phyloP scores from a whole-genome alignment of 2,329 filamentous ascomycete genomes.

The Parascedosporium putredinis region DNA sequence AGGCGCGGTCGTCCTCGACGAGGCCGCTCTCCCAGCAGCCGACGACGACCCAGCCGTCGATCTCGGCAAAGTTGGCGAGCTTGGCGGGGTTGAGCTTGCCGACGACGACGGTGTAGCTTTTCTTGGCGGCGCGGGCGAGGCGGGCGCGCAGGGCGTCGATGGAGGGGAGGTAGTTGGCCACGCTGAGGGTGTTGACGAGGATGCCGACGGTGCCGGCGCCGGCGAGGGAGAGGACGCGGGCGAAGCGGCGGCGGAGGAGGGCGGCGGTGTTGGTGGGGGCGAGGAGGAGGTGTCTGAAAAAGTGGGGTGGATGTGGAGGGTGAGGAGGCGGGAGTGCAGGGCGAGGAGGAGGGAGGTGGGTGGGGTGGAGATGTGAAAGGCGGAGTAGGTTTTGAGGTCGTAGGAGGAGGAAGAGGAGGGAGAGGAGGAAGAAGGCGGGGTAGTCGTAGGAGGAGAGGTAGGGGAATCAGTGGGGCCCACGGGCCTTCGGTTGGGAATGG shows the following conservation, averaged over 20 bases:
- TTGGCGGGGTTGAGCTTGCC: constrained; percentile 95
- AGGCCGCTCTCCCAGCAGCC: constrained; percentile 96
- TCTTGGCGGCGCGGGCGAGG: constrained; percentile 77
- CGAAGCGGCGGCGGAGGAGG: constrained; percentile 75
- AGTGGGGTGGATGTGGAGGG: constrained; percentile 54
- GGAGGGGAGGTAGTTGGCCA: constrained; percentile 79
- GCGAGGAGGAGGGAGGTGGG: constrained; percentile 77
- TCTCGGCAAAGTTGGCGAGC: constrained; percentile 89
- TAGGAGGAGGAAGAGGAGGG: constrained; percentile 20
- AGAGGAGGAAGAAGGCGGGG: not conserved
- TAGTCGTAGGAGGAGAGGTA: not conserved
- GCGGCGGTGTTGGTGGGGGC: constrained; percentile 33
- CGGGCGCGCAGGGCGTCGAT: constrained; percentile 61
- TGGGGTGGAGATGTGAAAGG: constrained; percentile 80
- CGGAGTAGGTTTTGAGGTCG: constrained; percentile 54
- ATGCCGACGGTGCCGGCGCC: constrained; percentile 84
- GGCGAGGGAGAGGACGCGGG: constrained; percentile 67
- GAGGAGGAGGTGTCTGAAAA: constrained; percentile 40
- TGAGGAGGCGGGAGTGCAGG: constrained; percentile 69
- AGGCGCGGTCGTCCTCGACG: constrained; percentile 71
- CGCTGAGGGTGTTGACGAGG: constrained; percentile 87
- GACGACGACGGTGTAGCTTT: constrained; percentile 91
- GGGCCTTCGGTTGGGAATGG: constrained; percentile 74
- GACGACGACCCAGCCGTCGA: constrained; percentile 94
- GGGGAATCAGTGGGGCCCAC: not conserved